Percentiles rank a stretch among this genome's conserved stretches.
phyloP scores from a whole-genome alignment of 2,329 filamentous ascomycete genomes.

The Myriosclerotinia duriaeana region DNA sequence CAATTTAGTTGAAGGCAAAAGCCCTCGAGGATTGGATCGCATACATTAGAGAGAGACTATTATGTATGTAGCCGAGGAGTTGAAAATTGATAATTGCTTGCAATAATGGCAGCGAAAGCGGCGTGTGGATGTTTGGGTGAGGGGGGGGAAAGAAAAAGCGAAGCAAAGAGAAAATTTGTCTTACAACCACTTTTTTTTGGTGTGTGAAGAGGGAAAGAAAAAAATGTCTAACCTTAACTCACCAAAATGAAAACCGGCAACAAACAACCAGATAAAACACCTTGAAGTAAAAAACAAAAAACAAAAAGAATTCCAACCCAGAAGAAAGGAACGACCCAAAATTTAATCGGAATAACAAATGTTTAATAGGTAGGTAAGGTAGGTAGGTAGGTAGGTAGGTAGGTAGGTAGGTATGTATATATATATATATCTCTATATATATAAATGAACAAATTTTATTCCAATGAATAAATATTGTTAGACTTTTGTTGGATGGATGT shows the following conservation, averaged over 20 bases:
- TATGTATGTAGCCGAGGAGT: slow-evolving; percentile 20
- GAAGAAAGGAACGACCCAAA: slow-evolving; percentile 2
- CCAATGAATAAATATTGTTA: background rate
- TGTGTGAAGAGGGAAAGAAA: background rate
- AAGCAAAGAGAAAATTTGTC: slow-evolving; percentile 21
- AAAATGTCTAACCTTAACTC: slow-evolving; percentile 13
- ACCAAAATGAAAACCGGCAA: slow-evolving; percentile 9
- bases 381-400: no score
- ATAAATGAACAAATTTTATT: no score
- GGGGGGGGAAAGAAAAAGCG: slow-evolving; percentile 16
- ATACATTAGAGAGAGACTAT: slow-evolving; percentile 1
- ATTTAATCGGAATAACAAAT: background rate
- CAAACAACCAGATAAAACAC: background rate
- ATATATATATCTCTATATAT: background rate
- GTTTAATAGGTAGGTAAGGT: background rate
- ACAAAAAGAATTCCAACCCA: background rate
- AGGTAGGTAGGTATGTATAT: no score
- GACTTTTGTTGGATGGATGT: no score
- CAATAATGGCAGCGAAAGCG: slow-evolving; percentile 21
- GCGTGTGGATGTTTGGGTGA: slow-evolving; percentile 8
- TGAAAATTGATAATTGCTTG: slow-evolving; percentile 21
- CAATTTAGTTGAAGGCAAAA: background rate
- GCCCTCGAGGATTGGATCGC: slow-evolving; percentile 13
- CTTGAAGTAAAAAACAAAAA: slow-evolving; percentile 2
- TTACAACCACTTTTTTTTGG: slow-evolving; percentile 3